A percentile compares a stretch with the other conserved stretches of the same genome.
Evolutionary conservation across 805 yeast genomes (phyloP).

Genomic region (Geotrichum ghanense): DNA sequence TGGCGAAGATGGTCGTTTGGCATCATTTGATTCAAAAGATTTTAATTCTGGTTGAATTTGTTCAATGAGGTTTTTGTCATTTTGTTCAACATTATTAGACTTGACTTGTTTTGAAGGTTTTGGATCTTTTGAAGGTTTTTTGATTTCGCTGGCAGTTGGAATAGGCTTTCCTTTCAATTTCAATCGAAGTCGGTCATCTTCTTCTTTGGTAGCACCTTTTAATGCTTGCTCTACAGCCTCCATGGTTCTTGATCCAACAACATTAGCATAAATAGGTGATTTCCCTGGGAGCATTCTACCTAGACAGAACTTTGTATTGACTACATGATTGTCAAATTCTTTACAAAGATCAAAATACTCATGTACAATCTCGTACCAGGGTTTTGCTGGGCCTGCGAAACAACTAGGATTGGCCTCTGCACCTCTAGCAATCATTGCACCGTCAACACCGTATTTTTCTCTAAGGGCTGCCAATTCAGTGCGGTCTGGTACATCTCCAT

Average conservation of each 20-base stretch:
- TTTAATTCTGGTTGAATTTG: too few species aligned
- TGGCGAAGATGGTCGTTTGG: too few species aligned
- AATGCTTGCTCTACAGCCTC: neutral
- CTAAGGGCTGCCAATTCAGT: slow-evolving; percentile 44
- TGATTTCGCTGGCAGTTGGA: too few species aligned
- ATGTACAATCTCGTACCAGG: slow-evolving; percentile 44
- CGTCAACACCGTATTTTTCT: slow-evolving; percentile 43
- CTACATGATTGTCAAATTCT: slow-evolving; percentile 46
- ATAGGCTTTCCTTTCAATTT: too few species aligned
- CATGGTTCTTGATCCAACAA: slow-evolving; percentile 36
- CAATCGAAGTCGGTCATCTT: neutral
- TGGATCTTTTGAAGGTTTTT: too few species aligned
- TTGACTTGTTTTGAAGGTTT: too few species aligned
- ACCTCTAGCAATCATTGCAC: slow-evolving; percentile 88
- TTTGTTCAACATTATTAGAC: too few species aligned
- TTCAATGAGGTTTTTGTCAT: too few species aligned
- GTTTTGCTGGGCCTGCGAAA: slow-evolving; percentile 36
- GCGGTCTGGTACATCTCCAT: slow-evolving; percentile 59
- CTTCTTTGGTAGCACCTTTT: slow-evolving; percentile 1
- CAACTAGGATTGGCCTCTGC: slow-evolving; percentile 84
- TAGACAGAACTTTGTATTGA: slow-evolving; percentile 75
- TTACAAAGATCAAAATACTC: slow-evolving; percentile 48
- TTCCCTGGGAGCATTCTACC: slow-evolving; percentile 73
- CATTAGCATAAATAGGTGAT: slow-evolving; percentile 42
- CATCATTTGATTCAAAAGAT: too few species aligned